Conservation (phyloP, 768 basidiomycete species). For the Pluteus cervinus region DNA sequence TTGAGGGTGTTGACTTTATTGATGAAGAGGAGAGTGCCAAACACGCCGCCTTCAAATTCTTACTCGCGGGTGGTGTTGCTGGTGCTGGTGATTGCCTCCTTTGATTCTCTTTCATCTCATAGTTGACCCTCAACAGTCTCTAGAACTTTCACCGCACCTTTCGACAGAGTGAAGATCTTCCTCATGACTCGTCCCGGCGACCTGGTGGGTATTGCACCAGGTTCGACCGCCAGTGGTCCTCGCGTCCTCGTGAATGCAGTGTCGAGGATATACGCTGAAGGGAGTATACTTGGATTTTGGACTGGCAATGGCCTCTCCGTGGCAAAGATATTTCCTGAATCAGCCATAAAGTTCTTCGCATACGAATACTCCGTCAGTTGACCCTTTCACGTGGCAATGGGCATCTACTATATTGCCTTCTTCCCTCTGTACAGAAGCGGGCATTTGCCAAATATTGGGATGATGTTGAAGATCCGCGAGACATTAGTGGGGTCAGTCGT, state of each 20-base stretch:
- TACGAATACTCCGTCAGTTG: slow-evolving; percentile 86
- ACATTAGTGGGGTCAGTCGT: slow-evolving; percentile 87
- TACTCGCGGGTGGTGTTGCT: slow-evolving; percentile 90
- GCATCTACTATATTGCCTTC: too few relatives aligned
- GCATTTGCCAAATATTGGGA: slow-evolving; percentile 91
- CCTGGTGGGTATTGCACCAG: slow-evolving; percentile 47
- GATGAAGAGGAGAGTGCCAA: slow-evolving; percentile 63
- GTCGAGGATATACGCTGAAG: slow-evolving; percentile 79
- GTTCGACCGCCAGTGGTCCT: slow-evolving; percentile 42
- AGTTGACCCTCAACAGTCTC: slow-evolving; percentile 56
- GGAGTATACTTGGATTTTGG: slow-evolving; percentile 91
- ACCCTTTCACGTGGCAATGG: too few relatives aligned
- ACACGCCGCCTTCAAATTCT: slow-evolving; percentile 72
- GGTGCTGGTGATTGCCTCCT: slow-evolving; percentile 67
- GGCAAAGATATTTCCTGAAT: slow-evolving; percentile 95
- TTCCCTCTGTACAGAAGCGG: slow-evolving; percentile 62
- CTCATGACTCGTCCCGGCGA: slow-evolving; percentile 86
- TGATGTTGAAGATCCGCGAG: slow-evolving; percentile 78
- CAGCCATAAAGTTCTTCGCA: slow-evolving; percentile 95
- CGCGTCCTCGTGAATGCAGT: slow-evolving; percentile 70
- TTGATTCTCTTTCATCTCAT: slow-evolving; percentile 35
- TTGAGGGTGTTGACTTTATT: slow-evolving; percentile 37
- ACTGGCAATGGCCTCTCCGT: slow-evolving; percentile 95
- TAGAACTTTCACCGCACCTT: slow-evolving; percentile 93
- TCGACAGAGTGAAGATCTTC: slow-evolving; percentile 94